Base-by-base conservation (phyloP, 495 filamentous ascomycete genomes). In the Penicillium lividum region DNA sequence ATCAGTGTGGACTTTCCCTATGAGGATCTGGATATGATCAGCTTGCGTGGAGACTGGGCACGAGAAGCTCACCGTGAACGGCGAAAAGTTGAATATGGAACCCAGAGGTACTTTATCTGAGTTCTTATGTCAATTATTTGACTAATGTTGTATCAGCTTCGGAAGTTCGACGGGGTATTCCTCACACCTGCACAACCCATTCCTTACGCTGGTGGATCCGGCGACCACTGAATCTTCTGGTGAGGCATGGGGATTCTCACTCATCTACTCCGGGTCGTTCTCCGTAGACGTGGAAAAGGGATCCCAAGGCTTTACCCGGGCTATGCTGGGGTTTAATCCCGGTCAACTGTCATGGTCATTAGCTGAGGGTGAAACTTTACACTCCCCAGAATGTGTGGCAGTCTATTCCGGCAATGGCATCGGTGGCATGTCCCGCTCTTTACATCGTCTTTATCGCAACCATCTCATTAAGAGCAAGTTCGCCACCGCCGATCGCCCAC, bases 191-290 rank as follows among this genome's bases (percentile, higher is more conserved):
- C 79, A 82, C 53, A 84, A 84, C 45, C 81, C 81, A 1, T 84
- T 84, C 64, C 58, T 84, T 31, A 74, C 80, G 0, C 65, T 84
- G 4, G 72, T 77, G 7, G 68, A 79, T 29, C 77, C 81, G 0
- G 71, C 70, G 10, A 78, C 80, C 5, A 84, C 81, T 6, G 80
- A 84, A 50, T 77, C 77, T 0, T 71, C 70, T 13, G 82, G 80
- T 5, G 72, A 82, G 27, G 80, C 76, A 9, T 84, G 78, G 66
- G 82, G 80, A 0, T 84, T 83, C 63, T 81, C 80, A 9, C 74
- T 84, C 7, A 64, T 85, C 22, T 84, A 82, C 63, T 79, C 76
- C 0, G 81, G 80, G 9, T 82, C 78, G 0, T 83, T 82, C 65
- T 65, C 76, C 7, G 75, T 77, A 5, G 70, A 77, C 15, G 77